Evolutionary conservation across 805 yeast species (phyloP).

Genomic region (Isabelozyma rhagii): DNA sequence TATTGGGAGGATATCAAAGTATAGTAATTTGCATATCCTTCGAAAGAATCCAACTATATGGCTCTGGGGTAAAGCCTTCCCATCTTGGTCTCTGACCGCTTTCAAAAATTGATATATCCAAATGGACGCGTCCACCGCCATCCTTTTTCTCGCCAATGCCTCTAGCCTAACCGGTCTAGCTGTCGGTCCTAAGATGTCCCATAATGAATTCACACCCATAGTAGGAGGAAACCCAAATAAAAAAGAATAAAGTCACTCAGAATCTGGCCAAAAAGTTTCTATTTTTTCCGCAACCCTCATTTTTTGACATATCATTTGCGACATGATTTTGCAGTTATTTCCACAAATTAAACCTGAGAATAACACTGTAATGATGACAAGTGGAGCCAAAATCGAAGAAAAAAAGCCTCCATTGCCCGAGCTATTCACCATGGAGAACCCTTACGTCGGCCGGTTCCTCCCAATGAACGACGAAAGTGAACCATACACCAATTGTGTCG

Average conservation of each 20-base stretch:
- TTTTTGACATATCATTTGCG: background rate
- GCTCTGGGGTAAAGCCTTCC: slow-evolving; percentile 70
- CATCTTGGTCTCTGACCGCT: slow-evolving; percentile 86
- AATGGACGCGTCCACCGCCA: slow-evolving; percentile 97
- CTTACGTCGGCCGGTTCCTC: background rate
- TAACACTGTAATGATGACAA: background rate
- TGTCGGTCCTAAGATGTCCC: slow-evolving; percentile 89
- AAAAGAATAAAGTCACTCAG: no score
- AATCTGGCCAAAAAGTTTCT: no score
- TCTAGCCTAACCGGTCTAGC: slow-evolving; percentile 90
- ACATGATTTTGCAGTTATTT: background rate
- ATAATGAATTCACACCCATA: slow-evolving; percentile 95
- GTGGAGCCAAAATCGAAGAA: background rate
- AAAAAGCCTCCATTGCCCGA: background rate
- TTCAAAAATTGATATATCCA: slow-evolving; percentile 97
- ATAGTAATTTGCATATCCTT: slow-evolving; percentile 84
- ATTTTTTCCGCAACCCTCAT: background rate
- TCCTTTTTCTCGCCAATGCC: slow-evolving; percentile 67
- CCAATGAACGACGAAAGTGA: background rate
- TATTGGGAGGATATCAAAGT: slow-evolving; percentile 82
- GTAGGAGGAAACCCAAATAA: no score
- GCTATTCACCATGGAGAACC: background rate
- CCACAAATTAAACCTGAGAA: background rate
- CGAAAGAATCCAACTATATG: slow-evolving; percentile 96
- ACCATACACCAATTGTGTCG: background rate